phyloP scores from a whole-genome alignment of 2,329 filamentous ascomycete species.

The Colletotrichum sp. region DNA sequence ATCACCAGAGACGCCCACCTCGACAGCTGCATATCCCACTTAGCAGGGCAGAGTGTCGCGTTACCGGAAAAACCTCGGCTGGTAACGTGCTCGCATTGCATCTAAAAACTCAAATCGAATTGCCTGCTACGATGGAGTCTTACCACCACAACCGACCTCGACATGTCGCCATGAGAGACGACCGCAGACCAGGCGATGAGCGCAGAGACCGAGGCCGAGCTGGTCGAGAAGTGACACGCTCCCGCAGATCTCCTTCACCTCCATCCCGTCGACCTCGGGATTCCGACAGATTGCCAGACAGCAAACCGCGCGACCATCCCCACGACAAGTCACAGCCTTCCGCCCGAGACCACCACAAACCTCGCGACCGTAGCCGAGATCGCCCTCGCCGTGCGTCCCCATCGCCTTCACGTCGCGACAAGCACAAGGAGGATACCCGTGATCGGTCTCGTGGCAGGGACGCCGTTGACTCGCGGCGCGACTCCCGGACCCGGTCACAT shows the following conservation, averaged over 20 bases:
- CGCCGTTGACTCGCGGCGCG: conserved; percentile 13
- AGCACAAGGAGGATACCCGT: neutral
- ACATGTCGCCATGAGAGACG: conserved; percentile 46
- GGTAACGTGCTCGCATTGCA: conserved; percentile 11
- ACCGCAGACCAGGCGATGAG: conserved; percentile 42
- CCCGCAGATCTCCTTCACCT: conserved; percentile 36
- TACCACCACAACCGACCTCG: conserved; percentile 24
- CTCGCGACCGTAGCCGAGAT: conserved; percentile 26
- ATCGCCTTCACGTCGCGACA: conserved; percentile 16
- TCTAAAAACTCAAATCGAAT: conserved; percentile 24
- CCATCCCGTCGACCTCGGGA: conserved; percentile 26
- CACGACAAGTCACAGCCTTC: conserved; percentile 20
- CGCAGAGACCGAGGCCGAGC: conserved; percentile 45
- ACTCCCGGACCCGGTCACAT: conserved; percentile 6
- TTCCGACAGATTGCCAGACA: conserved; percentile 27
- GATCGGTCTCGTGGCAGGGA: conserved; percentile 17
- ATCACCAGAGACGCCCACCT: neutral
- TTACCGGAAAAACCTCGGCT: conserved; percentile 22
- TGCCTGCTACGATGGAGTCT: conserved; percentile 16
- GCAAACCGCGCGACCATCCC: conserved; percentile 12
- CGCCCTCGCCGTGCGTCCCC: conserved; percentile 30
- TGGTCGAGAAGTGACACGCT: conserved; percentile 37
- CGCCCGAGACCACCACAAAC: conserved; percentile 8
- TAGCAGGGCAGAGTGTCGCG: conserved; percentile 8
- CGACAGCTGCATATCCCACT: conserved; percentile 17